A percentile compares a stretch with the other conserved stretches of the same genome.
phyloP scores from a whole-genome alignment of 2,329 filamentous ascomycete genomes.

The Aspergillus awamori region DNA sequence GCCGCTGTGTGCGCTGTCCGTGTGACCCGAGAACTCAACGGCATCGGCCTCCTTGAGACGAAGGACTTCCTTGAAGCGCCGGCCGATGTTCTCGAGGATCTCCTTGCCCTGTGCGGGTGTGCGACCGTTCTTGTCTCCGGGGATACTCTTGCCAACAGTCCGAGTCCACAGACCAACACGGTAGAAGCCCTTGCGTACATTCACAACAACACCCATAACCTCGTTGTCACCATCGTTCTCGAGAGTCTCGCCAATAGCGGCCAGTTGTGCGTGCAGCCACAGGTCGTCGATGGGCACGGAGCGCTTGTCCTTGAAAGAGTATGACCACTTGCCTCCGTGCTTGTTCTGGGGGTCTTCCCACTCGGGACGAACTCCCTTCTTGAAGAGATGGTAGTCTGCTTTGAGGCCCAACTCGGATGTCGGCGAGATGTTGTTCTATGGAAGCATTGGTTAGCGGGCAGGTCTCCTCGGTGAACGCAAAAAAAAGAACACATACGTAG shows the following conservation, averaged over 20 bases:
- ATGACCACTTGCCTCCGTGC: conserved; percentile 98
- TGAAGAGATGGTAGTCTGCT: conserved; percentile 99
- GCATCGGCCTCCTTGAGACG: conserved; percentile 74
- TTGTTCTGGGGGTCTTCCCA: conserved; percentile 99
- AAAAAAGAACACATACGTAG: conserved; percentile 69
- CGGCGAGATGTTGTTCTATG: conserved; percentile 94
- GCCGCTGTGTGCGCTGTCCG: conserved; percentile 86
- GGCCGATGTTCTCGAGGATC: conserved; percentile 80
- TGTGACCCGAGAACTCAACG: conserved; percentile 96
- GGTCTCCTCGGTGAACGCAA: not conserved
- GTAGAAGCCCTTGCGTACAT: conserved; percentile 97
- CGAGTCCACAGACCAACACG: conserved; percentile 97
- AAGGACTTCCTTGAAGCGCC: conserved; percentile 89
- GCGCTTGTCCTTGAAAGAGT: conserved; percentile 96
- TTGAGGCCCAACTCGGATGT: conserved; percentile 95
- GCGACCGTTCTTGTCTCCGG: conserved; percentile 74
- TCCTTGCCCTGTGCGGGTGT: conserved; percentile 81
- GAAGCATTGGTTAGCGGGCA: conserved; percentile 15
- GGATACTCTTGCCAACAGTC: conserved; percentile 83
- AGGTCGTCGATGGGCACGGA: conserved; percentile 88
- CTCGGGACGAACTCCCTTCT: conserved; percentile 92
- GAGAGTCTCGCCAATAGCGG: conserved; percentile 95
- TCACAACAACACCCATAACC: conserved; percentile 99
- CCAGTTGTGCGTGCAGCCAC: conserved; percentile 96
- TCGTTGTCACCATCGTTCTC: conserved; percentile 92